phyloP scores from a whole-genome alignment of 2,329 filamentous ascomycete genomes.

The Incumbomyces delicatus region DNA sequence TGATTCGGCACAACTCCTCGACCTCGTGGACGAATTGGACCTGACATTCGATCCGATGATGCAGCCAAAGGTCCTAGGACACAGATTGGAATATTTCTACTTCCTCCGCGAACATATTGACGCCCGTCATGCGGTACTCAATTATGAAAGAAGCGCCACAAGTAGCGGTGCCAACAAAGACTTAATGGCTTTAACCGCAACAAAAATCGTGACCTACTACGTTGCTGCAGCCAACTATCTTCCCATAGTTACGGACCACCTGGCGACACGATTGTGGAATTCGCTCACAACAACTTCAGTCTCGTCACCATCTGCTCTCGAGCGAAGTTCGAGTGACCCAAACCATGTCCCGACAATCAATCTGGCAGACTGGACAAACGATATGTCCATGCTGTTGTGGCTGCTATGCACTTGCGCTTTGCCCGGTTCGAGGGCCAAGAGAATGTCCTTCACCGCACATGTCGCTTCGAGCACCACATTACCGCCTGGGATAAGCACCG shows the following conservation, averaged over 20 bases:
- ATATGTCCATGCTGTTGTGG: conserved; percentile 2
- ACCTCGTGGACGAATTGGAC: background rate
- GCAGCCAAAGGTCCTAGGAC: background rate
- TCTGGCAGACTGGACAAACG: conserved; percentile 1
- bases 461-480: background rate
- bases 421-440: background rate
- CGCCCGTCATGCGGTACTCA: conserved; percentile 3
- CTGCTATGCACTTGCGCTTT: conserved; percentile 1
- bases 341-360: background rate
- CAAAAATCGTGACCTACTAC: conserved; percentile 1
- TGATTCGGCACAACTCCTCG: background rate
- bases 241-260: background rate
- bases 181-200: background rate
- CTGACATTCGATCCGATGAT: background rate
- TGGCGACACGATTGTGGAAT: background rate
- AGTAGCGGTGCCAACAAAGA: background rate
- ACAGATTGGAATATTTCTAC: conserved; percentile 4
- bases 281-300: background rate
- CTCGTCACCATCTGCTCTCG: background rate
- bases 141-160: background rate
- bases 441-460: background rate
- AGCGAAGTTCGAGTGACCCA: background rate
- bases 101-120: conserved; percentile 2
- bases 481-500: background rate
- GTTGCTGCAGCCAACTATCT: conserved; percentile 1